Conservation (phyloP, 1,284 basidiomycete species). For the Cutaneotrichosporon mucoides region DNA sequence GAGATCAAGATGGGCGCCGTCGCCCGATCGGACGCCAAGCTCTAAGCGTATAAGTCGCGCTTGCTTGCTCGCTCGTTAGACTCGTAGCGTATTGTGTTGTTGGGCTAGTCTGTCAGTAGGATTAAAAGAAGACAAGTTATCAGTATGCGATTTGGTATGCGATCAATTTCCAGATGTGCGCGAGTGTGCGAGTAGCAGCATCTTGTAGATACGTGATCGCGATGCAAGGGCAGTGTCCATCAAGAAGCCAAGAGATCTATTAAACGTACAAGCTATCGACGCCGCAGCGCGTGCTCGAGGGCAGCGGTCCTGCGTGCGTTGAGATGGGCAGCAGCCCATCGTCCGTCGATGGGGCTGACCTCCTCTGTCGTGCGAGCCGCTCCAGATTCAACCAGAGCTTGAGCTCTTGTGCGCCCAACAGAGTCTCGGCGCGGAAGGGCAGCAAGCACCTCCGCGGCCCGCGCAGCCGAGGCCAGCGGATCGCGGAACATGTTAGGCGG, state of each 20-base stretch:
- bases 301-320: not conserved
- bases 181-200: too few relatives aligned
- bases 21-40: not conserved
- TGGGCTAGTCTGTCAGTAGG: too few relatives aligned
- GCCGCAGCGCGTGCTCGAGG: not conserved
- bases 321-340: not conserved
- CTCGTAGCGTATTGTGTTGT: too few relatives aligned
- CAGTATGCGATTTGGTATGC: too few relatives aligned
- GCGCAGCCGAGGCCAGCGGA: constrained; percentile 24
- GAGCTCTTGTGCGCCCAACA: not conserved
- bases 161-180: too few relatives aligned
- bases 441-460: constrained; percentile 23
- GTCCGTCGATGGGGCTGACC: not conserved
- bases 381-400: not conserved
- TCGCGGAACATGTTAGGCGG: constrained; percentile 46
- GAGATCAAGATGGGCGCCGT: constrained; percentile 12
- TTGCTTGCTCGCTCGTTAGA: too few relatives aligned
- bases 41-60: not conserved
- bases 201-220: too few relatives aligned
- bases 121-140: not conserved
- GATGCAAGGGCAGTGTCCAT: not conserved
- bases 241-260: too few relatives aligned
- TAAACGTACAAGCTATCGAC: not conserved
- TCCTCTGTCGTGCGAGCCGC: not conserved
- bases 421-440: not conserved